Evolutionary conservation across 495 filamentous ascomycete species (phyloP), one percentile per base, ranked within the genome.

Genomic region (Penicillium paradoxum): DNA sequence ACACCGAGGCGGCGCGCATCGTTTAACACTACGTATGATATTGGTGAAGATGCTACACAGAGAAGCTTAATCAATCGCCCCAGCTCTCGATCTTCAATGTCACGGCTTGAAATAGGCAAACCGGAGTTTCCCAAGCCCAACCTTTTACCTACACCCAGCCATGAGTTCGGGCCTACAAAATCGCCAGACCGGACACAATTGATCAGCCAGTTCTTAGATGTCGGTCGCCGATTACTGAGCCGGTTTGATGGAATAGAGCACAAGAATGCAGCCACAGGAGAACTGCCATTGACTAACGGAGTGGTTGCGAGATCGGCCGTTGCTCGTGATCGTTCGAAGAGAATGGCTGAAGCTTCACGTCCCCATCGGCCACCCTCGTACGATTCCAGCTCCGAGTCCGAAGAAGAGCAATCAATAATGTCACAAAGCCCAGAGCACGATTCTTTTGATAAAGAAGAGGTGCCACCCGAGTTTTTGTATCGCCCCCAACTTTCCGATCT

Each of bases 11-110:
- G 81, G 62, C 78, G 79, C 40, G 79, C 77, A 13, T 83, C 80
- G 1, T 81, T 83, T 51, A 80, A 74, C 51, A 79, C 79, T 21
- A 76, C 79, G 46, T 73, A 80, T 32, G 80, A 82, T 60, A 71
- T 75, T 34, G 75, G 71, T n/a, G 72, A 79, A 9, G 76, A 79
- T 54, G 66, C 54, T 17, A 80, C 70, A 1, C 70, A 70, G 46
- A 58, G 62, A 51, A 73, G 70, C 42, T 59, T 69, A 10, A 55
- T 63, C 15, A 64, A 72, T 51, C 66, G 72, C 27, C 68, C 69
- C 42, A 74, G 74, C 44, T 77, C 72, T 22, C 71, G 74, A 49
- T 74, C 75, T 24, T 79, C 76, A 3, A 63, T 78, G 69, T 78
- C 75, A 40, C 69, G 72, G 45, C 59, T 74, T 32, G 65, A 73